Conservation (phyloP, 352 stramenopile species). For the Pythium phragmiticola region DNA sequence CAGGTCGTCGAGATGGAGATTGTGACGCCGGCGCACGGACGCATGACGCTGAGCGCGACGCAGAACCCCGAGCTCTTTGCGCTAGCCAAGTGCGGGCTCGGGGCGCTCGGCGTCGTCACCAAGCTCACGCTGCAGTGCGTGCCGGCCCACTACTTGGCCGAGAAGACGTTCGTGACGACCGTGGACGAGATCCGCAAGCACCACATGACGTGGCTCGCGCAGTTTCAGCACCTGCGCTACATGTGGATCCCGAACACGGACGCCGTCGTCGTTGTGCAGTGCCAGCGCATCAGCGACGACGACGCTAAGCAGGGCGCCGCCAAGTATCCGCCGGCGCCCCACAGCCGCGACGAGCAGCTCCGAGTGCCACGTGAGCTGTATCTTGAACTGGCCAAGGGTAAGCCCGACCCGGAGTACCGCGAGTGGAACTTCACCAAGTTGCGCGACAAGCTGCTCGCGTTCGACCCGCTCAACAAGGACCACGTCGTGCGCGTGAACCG, state of each 20-base stretch:
- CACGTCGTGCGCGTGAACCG: constrained; percentile 95
- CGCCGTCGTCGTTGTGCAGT: constrained; percentile 93
- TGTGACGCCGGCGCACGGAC: constrained; percentile 91
- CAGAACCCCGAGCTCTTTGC: constrained; percentile 87
- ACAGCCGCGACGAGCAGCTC: constrained; percentile 68
- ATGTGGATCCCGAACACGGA: constrained; percentile 99
- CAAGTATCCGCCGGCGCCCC: constrained; percentile 43
- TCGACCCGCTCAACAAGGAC: constrained; percentile 88
- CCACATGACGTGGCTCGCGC: constrained; percentile 68
- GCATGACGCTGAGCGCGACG: constrained; percentile 84
- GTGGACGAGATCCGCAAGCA: constrained; percentile 82
- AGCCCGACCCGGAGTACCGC: constrained; percentile 59
- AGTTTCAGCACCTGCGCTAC: constrained; percentile 92
- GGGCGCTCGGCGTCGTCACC: constrained; percentile 94
- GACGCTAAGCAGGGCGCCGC: constrained; percentile 34
- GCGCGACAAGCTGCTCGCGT: constrained; percentile 76
- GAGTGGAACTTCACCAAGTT: constrained; percentile 85
- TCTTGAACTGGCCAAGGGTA: constrained; percentile 55
- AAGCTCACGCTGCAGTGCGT: constrained; percentile 96
- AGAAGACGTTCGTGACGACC: constrained; percentile 93
- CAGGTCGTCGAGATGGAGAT: constrained; percentile 96
- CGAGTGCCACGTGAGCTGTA: constrained; percentile 80
- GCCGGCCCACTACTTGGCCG: constrained; percentile 90
- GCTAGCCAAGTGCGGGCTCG: constrained; percentile 93
- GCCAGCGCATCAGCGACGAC: constrained; percentile 51